These are phyloP conservation scores for Cladosporium halotolerans DNA, from an alignment of 2,329 filamentous ascomycete species.

Conservation along the genomic window DNA sequence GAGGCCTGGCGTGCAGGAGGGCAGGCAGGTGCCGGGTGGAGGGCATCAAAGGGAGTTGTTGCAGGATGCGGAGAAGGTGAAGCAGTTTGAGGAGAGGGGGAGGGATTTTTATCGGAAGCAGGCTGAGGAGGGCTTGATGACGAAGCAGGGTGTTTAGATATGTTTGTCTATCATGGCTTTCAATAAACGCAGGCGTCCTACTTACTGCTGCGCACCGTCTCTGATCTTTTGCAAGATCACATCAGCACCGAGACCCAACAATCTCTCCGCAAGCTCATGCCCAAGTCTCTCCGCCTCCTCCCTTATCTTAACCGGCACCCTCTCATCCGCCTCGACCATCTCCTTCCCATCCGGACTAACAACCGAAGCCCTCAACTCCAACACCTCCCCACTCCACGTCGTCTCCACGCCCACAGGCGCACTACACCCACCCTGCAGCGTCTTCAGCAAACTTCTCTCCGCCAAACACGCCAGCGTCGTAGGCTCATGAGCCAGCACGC, in stretches of 20 bases:
- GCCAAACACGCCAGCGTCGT: conserved; percentile 65
- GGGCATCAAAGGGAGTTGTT: conserved; percentile 56
- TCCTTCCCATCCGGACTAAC: conserved; percentile 72
- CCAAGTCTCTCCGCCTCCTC: conserved; percentile 70
- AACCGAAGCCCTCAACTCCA: conserved; percentile 67
- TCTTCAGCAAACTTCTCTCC: conserved; percentile 74
- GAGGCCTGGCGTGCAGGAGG: conserved; percentile 66
- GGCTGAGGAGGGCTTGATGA: conserved; percentile 49
- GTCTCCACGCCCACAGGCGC: conserved; percentile 87
- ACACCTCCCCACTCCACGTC: conserved; percentile 52
- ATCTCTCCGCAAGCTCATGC: conserved; percentile 59
- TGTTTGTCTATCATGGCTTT: neutral
- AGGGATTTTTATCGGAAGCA: conserved; percentile 67
- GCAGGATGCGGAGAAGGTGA: conserved; percentile 50
- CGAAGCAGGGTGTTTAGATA: conserved; percentile 9
- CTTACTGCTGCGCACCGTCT: neutral
- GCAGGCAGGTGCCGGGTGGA: conserved; percentile 61
- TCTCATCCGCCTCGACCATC: conserved; percentile 57
- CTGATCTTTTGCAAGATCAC: conserved; percentile 54
- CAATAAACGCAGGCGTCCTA: neutral
- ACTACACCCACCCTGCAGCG: conserved; percentile 87
- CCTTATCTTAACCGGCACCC: conserved; percentile 26
- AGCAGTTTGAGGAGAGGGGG: conserved; percentile 45
- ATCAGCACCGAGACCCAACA: conserved; percentile 68
- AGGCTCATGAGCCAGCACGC: conserved; percentile 54